A percentile compares a stretch with the other conserved stretches of the same genome.
These are phyloP conservation scores for Leptomonas pyrrhocoris DNA, from an alignment of 208 protist genomes.

Conservation along the genomic window DNA sequence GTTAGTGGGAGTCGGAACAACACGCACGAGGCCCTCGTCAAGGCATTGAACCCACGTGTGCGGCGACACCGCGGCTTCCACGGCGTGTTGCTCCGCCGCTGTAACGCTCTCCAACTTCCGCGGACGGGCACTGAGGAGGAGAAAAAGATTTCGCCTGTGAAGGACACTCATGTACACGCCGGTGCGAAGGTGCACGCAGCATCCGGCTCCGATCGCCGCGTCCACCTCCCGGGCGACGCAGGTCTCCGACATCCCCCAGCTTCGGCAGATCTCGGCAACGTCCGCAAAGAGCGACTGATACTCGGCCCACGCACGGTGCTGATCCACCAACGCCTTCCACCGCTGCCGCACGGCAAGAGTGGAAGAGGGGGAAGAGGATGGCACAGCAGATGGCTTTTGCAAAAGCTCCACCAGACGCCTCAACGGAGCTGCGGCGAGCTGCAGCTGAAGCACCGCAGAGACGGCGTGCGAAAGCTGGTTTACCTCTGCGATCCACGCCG, in stretches of 20 bases:
- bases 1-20: conserved; percentile 10
- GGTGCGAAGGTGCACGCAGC: conserved; percentile 58
- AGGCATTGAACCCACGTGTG: conserved; percentile 12
- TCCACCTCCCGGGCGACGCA: conserved; percentile 35
- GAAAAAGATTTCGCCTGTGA: conserved; percentile 36
- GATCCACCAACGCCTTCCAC: conserved; percentile 29
- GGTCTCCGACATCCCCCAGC: conserved; percentile 26
- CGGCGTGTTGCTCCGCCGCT: conserved; percentile 25
- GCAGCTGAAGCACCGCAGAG: conserved; percentile 46
- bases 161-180: conserved; percentile 67
- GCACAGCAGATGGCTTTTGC: neutral
- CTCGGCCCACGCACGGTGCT: conserved; percentile 28
- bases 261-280: conserved; percentile 22
- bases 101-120: conserved; percentile 19
- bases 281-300: conserved; percentile 34
- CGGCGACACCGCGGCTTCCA: conserved; percentile 10
- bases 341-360: conserved; percentile 4
- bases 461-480: conserved; percentile 25
- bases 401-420: conserved; percentile 36
- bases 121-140: conserved; percentile 14
- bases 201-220: conserved; percentile 27
- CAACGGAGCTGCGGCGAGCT: conserved; percentile 33
- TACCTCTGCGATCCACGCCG: conserved; percentile 46
- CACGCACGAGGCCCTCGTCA: conserved; percentile 21
- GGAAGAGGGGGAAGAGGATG: neutral